Percentiles rank a stretch among this genome's conserved stretches.
Conservation (phyloP, 129 eudicot species). For the Lactuca sativa region DNA sequence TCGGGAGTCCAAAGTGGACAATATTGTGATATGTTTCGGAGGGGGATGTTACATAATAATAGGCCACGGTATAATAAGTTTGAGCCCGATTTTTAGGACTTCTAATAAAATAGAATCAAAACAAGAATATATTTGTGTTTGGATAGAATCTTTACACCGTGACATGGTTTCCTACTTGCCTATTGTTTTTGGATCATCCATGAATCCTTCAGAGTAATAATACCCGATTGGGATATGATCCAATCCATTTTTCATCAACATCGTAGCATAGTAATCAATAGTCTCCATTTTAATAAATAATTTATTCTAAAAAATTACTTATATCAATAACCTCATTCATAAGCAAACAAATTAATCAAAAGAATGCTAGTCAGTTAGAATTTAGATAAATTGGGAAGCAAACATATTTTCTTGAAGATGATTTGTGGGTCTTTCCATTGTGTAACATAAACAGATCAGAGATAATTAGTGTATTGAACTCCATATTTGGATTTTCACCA, state of each 20-base stretch:
- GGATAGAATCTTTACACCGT: constrained; percentile 49
- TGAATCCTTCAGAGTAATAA: constrained; percentile 44
- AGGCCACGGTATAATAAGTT: too few species aligned
- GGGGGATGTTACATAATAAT: too few species aligned
- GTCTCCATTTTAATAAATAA: constrained; percentile 44
- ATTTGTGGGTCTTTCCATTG: too few species aligned
- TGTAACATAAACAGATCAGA: too few species aligned
- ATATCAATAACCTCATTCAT: constrained; percentile 33
- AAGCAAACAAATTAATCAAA: neutral
- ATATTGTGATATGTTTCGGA: too few species aligned
- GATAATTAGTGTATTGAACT: too few species aligned
- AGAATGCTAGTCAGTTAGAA: too few species aligned
- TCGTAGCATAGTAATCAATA: constrained; percentile 46
- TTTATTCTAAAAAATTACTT: constrained; percentile 38
- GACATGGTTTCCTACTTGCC: constrained; percentile 39
- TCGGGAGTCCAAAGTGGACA: too few species aligned
- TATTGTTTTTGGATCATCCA: constrained; percentile 36
- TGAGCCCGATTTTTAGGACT: too few species aligned
- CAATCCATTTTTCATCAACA: constrained; percentile 40
- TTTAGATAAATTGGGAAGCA: too few species aligned
- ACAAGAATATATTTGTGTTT: constrained; percentile 38
- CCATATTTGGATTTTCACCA: too few species aligned
- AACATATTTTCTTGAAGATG: too few species aligned
- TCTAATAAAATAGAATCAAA: constrained; percentile 34
- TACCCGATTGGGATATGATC: constrained; percentile 47